These are phyloP conservation scores for Pouteria glomerata DNA, from an alignment of 148 eudicot genomes.

Conservation along the genomic window DNA sequence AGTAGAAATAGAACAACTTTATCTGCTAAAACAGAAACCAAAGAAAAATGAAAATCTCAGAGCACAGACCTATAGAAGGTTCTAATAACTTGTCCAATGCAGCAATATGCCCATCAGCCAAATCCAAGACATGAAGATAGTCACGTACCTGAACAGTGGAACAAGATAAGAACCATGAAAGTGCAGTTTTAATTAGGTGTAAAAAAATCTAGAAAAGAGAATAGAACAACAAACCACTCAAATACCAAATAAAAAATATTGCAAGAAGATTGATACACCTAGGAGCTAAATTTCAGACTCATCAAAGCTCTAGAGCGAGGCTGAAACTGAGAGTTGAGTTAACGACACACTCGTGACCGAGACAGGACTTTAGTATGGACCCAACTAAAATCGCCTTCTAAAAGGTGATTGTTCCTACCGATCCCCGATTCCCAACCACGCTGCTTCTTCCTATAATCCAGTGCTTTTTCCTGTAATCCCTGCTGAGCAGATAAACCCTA, in stretches of 20 bases:
- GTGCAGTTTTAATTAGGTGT: background rate
- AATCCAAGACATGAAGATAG: slow-evolving; percentile 93
- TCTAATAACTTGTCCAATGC: slow-evolving; percentile 73
- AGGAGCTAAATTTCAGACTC: too few species aligned
- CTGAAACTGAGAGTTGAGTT: too few species aligned
- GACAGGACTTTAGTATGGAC: too few species aligned
- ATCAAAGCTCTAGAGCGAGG: too few species aligned
- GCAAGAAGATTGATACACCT: background rate
- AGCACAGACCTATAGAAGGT: slow-evolving; percentile 55
- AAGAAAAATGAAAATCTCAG: background rate
- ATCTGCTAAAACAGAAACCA: background rate
- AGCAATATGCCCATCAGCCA: slow-evolving; percentile 96
- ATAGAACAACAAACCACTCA: background rate
- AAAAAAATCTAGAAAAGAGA: background rate
- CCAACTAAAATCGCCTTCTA: too few species aligned
- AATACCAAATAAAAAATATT: background rate
- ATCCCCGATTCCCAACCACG: too few species aligned
- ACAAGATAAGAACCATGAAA: background rate
- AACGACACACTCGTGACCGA: too few species aligned
- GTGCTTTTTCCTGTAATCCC: too few species aligned
- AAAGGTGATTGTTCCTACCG: too few species aligned
- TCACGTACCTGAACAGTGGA: slow-evolving; percentile 71
- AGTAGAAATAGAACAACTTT: slow-evolving; percentile 1
- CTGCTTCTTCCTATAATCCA: too few species aligned
- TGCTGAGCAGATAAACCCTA: too few species aligned